phyloP scores from a whole-genome alignment of 805 yeast genomes.

The Barnettozyma siamensis region DNA sequence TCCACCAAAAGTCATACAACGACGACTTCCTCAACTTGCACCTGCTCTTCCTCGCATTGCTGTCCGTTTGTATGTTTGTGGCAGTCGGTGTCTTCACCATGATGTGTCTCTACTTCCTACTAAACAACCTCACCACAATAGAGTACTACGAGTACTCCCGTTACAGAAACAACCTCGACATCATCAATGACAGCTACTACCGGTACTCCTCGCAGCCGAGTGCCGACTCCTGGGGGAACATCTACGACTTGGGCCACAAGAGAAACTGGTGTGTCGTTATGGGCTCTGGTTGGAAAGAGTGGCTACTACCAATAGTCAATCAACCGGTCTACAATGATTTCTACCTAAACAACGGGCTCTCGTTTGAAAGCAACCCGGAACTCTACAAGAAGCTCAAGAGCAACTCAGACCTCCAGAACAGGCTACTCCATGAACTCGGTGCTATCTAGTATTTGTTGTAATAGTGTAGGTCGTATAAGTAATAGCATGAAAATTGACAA shows the following conservation, averaged over 20 bases:
- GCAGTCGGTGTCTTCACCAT: constrained; percentile 53
- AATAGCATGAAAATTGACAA: too few relatives aligned
- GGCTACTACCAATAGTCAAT: constrained; percentile 61
- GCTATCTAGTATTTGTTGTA: background rate
- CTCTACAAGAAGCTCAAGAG: constrained; percentile 35
- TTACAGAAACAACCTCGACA: constrained; percentile 34
- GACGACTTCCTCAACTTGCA: constrained; percentile 47
- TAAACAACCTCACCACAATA: constrained; percentile 70
- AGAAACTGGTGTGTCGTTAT: constrained; percentile 65
- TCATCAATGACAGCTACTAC: constrained; percentile 30
- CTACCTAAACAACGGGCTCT: constrained; percentile 41
- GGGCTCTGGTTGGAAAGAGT: constrained; percentile 62
- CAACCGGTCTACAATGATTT: constrained; percentile 23
- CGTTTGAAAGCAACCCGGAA: constrained; percentile 41
- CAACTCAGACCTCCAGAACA: constrained; percentile 40
- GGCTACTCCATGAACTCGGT: constrained; percentile 15
- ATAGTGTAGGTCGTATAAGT: too few relatives aligned
- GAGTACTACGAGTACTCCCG: constrained; percentile 61
- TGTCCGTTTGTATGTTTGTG: constrained; percentile 46
- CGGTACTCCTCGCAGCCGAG: constrained; percentile 37
- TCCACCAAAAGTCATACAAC: constrained; percentile 35
- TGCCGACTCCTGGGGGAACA: constrained; percentile 48
- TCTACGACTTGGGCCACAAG: constrained; percentile 65
- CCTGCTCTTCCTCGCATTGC: constrained; percentile 52
- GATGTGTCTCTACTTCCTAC: constrained; percentile 53